Evolutionary conservation across 2,329 filamentous ascomycete species (phyloP).

Genomic region (Colletotrichum cordylinicola): DNA sequence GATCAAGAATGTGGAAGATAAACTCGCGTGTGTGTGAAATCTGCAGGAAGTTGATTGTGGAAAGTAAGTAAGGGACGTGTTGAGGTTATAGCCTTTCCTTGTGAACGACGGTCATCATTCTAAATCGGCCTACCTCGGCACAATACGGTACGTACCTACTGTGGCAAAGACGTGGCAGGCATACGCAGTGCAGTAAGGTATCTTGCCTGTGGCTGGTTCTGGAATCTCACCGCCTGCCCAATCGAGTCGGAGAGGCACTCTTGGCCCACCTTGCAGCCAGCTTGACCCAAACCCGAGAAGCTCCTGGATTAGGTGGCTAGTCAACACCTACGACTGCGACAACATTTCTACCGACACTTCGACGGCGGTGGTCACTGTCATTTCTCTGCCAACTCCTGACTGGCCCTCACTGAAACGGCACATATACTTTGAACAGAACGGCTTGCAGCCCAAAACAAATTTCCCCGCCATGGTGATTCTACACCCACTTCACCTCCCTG

Average conservation of each 20-base stretch:
- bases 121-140: neutral
- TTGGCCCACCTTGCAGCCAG: neutral
- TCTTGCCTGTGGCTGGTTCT: neutral
- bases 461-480: neutral
- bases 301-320: neutral
- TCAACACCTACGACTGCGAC: neutral
- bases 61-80: neutral
- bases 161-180: neutral
- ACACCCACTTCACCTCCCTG: neutral
- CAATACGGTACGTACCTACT: neutral
- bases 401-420: neutral
- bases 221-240: neutral
- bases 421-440: neutral
- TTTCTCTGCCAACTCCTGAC: neutral
- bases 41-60: neutral
- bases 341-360: neutral
- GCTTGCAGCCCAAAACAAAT: neutral
- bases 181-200: neutral
- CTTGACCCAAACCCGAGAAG: neutral
- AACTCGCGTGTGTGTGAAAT: neutral
- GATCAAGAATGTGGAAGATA: neutral
- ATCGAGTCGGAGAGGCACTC: neutral
- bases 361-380: neutral
- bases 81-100: neutral
- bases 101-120: neutral